Percentiles rank a stretch among this genome's conserved stretches.
Evolutionary conservation across 73 alveolate genomes (phyloP).

Genomic region (Loxodes magnus): DNA sequence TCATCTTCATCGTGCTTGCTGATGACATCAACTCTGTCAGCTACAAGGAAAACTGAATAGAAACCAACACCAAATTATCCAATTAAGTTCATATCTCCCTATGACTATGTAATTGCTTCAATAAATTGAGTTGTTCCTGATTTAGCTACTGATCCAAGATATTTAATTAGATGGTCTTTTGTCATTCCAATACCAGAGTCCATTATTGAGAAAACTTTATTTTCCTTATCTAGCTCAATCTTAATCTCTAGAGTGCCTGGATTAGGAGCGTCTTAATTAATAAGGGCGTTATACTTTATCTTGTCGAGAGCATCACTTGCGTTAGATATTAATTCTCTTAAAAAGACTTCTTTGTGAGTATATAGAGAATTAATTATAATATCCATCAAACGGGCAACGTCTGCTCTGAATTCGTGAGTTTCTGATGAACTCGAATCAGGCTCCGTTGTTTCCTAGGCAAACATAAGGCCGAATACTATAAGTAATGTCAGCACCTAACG

Average conservation of each 20-base stretch:
- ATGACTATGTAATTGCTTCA: slow-evolving; percentile 92
- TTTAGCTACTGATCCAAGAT: slow-evolving; percentile 96
- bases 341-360: slow-evolving; percentile 95
- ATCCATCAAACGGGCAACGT: slow-evolving; percentile 90
- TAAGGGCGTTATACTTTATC: slow-evolving; percentile 82
- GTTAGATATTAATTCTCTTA: slow-evolving; percentile 97
- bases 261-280: slow-evolving; percentile 58
- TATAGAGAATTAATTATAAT: slow-evolving; percentile 94
- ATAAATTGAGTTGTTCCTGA: slow-evolving; percentile 99
- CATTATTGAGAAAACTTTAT: slow-evolving; percentile 80
- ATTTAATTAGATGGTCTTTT: slow-evolving; percentile 83
- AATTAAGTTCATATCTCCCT: slow-evolving; percentile 52
- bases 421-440: too few species aligned
- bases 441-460: too few species aligned
- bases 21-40: slow-evolving; percentile 95
- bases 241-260: slow-evolving; percentile 58
- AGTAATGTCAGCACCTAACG: too few species aligned
- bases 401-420: slow-evolving; percentile 86
- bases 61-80: slow-evolving; percentile 99
- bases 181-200: slow-evolving; percentile 86
- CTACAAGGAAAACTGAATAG: slow-evolving; percentile 96
- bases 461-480: too few species aligned
- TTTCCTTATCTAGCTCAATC: slow-evolving; percentile 85
- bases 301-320: slow-evolving; percentile 99
- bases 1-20: slow-evolving; percentile 94